These are phyloP conservation scores for Tricholoma matsutake DNA, from an alignment of 768 basidiomycete genomes.

Conservation along the genomic window DNA sequence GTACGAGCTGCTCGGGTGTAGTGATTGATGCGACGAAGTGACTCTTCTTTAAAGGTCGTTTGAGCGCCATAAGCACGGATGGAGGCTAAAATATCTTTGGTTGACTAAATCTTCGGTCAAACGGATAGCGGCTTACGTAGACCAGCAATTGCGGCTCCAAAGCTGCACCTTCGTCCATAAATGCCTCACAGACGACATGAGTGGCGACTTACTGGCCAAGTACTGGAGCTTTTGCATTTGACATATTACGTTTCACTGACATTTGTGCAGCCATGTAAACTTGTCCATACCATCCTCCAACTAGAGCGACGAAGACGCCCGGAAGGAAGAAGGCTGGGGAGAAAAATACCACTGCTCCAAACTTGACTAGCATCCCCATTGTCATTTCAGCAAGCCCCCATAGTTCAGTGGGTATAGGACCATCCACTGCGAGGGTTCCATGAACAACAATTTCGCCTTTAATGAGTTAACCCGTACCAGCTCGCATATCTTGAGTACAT, in stretches of 20 bases:
- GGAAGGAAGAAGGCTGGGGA: slow-evolving; percentile 47
- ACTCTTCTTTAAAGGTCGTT: slow-evolving; percentile 40
- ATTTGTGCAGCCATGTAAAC: slow-evolving; percentile 46
- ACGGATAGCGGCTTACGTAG: slow-evolving; percentile 42
- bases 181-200: too few species aligned
- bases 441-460: too few species aligned
- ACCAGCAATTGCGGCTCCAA: slow-evolving; percentile 58
- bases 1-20: slow-evolving; percentile 45
- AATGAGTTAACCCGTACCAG: too few species aligned
- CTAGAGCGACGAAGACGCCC: slow-evolving; percentile 35
- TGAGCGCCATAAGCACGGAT: slow-evolving; percentile 70
- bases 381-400: slow-evolving; percentile 25
- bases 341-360: slow-evolving; percentile 41
- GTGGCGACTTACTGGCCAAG: slow-evolving; percentile 36
- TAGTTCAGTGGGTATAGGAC: slow-evolving; percentile 27
- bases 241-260: slow-evolving; percentile 47
- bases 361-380: slow-evolving; percentile 37
- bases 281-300: slow-evolving; percentile 43
- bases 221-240: slow-evolving; percentile 34
- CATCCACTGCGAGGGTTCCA: slow-evolving; percentile 52
- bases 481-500: slow-evolving; percentile 65
- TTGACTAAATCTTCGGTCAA: too few species aligned
- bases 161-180: slow-evolving; percentile 26
- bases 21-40: slow-evolving; percentile 49
- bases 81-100: too few species aligned